Evolutionary conservation across 2,329 filamentous ascomycete species (phyloP).

Genomic region (Monosporascus sp.): DNA sequence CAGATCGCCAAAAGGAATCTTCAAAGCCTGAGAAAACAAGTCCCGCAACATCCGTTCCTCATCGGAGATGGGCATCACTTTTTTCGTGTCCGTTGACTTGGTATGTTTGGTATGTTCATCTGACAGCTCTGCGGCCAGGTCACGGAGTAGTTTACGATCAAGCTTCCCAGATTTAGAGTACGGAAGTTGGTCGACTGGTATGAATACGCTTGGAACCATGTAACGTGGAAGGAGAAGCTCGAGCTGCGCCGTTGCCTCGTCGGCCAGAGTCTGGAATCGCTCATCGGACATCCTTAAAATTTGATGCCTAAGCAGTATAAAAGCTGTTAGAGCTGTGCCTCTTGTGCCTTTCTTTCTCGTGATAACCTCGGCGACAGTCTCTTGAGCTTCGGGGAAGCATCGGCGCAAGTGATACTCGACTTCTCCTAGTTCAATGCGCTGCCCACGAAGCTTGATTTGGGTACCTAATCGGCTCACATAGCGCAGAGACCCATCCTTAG

Average conservation of each 20-base stretch:
- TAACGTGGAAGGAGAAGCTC: slow-evolving; percentile 29
- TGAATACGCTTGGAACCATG: slow-evolving; percentile 30
- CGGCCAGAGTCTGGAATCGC: neutral
- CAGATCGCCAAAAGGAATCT: slow-evolving; percentile 35
- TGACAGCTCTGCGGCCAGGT: slow-evolving; percentile 33
- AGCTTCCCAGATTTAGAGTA: slow-evolving; percentile 23
- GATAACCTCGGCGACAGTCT: slow-evolving; percentile 1
- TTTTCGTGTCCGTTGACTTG: no score
- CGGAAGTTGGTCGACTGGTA: slow-evolving; percentile 22
- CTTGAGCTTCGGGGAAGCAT: neutral
- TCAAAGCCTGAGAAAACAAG: slow-evolving; percentile 19
- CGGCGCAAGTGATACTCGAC: slow-evolving; percentile 4
- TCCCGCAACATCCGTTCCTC: slow-evolving; percentile 4
- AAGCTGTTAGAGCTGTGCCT: neutral
- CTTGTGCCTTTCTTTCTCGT: slow-evolving; percentile 26
- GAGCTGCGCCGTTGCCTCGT: slow-evolving; percentile 17
- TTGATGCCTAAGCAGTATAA: neutral
- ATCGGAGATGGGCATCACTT: slow-evolving; percentile 14
- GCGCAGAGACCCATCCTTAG: slow-evolving; percentile 32
- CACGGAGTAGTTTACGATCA: slow-evolving; percentile 31
- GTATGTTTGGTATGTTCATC: no score
- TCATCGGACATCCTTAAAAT: neutral
- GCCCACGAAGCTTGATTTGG: slow-evolving; percentile 28
- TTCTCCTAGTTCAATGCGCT: slow-evolving; percentile 12
- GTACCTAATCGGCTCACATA: slow-evolving; percentile 40